Conservation (phyloP, 768 basidiomycete genomes). For the Solioccasus polychromus region DNA sequence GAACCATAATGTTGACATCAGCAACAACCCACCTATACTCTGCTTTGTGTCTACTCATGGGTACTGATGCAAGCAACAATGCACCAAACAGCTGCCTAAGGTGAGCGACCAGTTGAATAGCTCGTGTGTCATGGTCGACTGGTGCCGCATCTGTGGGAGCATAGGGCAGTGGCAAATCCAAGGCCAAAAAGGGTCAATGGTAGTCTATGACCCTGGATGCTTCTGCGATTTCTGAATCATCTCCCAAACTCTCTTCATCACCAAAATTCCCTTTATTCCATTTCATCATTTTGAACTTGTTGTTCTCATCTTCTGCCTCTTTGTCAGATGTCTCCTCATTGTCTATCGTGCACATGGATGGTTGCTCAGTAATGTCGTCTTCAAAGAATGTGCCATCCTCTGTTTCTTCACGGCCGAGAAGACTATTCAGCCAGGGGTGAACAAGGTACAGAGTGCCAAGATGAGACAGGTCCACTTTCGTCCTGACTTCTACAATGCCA, state of each 20-base stretch:
- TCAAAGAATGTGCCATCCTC: neutral
- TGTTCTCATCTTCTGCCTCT: no score
- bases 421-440: constrained; percentile 5
- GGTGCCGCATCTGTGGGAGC: neutral
- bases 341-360: neutral
- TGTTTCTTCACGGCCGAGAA: neutral
- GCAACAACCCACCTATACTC: constrained; percentile 7
- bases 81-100: constrained; percentile 2
- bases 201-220: no score
- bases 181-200: no score
- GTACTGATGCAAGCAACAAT: neutral
- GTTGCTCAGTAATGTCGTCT: no score
- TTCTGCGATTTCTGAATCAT: no score
- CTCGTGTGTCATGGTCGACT: neutral
- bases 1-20: constrained; percentile 1
- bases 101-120: neutral
- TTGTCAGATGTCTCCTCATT: no score
- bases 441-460: neutral
- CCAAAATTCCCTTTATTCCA: no score
- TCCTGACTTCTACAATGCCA: neutral
- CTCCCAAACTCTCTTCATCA: no score
- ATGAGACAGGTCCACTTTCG: neutral
- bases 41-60: neutral
- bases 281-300: no score
- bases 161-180: neutral